Percentiles rank a stretch among this genome's conserved stretches.
Evolutionary conservation across 2,329 filamentous ascomycete species (phyloP).

Genomic region (Keithomyces neogunnii): DNA sequence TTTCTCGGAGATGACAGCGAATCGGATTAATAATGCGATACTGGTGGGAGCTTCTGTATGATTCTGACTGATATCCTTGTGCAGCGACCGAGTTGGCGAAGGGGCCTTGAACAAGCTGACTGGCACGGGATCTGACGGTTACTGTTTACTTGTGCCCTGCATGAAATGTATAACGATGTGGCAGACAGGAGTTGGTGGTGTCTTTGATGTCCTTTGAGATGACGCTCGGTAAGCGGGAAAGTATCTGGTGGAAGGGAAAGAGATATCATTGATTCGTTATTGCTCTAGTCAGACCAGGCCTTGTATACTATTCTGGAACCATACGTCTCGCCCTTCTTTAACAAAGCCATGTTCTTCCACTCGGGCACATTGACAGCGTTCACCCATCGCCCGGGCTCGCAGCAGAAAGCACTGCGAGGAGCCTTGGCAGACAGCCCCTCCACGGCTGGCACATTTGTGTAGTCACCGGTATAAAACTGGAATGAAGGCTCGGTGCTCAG

Average conservation of each 20-base stretch:
- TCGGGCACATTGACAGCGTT: slow-evolving; percentile 77
- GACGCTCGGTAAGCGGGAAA: background rate
- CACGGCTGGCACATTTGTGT: slow-evolving; percentile 66
- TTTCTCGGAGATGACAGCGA: slow-evolving; percentile 66
- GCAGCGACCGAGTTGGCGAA: background rate
- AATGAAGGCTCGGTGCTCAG: slow-evolving; percentile 90
- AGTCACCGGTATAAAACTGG: slow-evolving; percentile 91
- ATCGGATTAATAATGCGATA: slow-evolving; percentile 34
- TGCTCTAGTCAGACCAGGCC: slow-evolving; percentile 60
- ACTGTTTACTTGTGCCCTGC: background rate
- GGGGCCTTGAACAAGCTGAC: background rate
- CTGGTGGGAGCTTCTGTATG: background rate
- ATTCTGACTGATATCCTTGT: background rate
- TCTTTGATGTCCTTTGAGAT: background rate
- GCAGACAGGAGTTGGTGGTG: background rate
- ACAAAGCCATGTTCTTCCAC: slow-evolving; percentile 69
- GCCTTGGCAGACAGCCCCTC: slow-evolving; percentile 55
- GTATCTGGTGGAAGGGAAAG: background rate
- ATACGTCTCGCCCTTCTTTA: slow-evolving; percentile 80
- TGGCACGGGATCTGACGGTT: background rate
- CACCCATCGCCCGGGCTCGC: slow-evolving; percentile 86
- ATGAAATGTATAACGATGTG: background rate
- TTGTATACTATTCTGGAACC: slow-evolving; percentile 76
- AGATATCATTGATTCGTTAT: background rate
- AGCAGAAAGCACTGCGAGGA: slow-evolving; percentile 71